These are phyloP conservation scores for Lagerstroemia speciosa DNA, from an alignment of 345 rosid species.

Conservation along the genomic window DNA sequence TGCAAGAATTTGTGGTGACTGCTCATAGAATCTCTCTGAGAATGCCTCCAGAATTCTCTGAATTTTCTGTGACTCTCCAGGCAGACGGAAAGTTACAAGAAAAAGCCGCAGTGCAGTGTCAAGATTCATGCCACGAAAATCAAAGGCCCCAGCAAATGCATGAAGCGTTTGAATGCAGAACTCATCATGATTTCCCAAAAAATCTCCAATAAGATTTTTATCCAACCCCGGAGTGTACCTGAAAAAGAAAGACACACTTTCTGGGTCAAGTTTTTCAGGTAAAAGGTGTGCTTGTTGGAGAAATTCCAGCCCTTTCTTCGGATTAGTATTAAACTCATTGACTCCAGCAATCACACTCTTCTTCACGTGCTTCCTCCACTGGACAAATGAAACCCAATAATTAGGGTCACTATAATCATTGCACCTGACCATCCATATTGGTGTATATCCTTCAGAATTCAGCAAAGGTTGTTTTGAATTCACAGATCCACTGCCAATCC, in stretches of 20 bases:
- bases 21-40: constrained; percentile 94
- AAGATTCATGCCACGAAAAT: constrained; percentile 91
- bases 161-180: constrained; percentile 97
- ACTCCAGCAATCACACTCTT: constrained; percentile 97
- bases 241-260: constrained; percentile 96
- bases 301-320: constrained; percentile 89
- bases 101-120: constrained; percentile 90
- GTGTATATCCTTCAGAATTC: constrained; percentile 73
- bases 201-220: constrained; percentile 97
- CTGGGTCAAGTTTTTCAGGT: constrained; percentile 98
- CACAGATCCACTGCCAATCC: constrained; percentile 62
- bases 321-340: constrained; percentile 94
- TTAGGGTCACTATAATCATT: constrained; percentile 68
- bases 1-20: constrained; percentile 77
- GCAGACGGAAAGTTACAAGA: constrained; percentile 89
- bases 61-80: constrained; percentile 97
- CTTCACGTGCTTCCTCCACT: constrained; percentile 82
- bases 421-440: constrained; percentile 96
- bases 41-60: constrained; percentile 98
- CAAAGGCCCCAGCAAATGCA: constrained; percentile 97
- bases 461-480: constrained; percentile 58
- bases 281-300: constrained; percentile 96
- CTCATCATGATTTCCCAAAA: constrained; percentile 92
- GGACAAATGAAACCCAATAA: constrained; percentile 91
- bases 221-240: constrained; percentile 94